Base-by-base conservation (phyloP, 176 grass and related monocot species). In the Rhipidocladum racemiflorum region DNA sequence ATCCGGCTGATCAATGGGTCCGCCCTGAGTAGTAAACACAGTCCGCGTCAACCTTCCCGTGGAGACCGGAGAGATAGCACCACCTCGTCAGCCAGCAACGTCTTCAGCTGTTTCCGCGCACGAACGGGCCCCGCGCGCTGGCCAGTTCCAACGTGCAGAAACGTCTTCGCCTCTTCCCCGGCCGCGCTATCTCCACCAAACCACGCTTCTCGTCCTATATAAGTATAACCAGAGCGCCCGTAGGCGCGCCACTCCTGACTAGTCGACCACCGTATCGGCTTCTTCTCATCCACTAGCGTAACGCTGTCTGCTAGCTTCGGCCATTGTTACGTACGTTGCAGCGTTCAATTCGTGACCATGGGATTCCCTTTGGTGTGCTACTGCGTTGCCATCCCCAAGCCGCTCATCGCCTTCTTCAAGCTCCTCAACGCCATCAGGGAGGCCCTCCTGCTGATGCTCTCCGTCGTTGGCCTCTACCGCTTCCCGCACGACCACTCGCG, bases 301-400 rank as follows among this genome's bases (percentile, higher is more conserved):
- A 9, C 3, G 21, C 54, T 10, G 21, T 56, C 23, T 60, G 9
- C 23, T 13, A 60, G 56, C 23, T 60, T 60, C 56, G 56, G 49
- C 10, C 23, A 24, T 13, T 27, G 56, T n/a, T n/a, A n/a, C n/a
- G n/a, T n/a, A n/a, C n/a, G n/a, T 60, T 27, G 42, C 40, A 27
- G 67, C 36, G 14, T 28, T 34, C 4, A 5, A 14, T 9, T 36
- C 11, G 67, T 1, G 78, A 15, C 30, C 64, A 97, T 97, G 95
- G 92, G 90, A 1, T 85, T 94, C 75, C 95, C 90, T 75, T 24
- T 94, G 38, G 84, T 84, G 76, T 81, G 67, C 80, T 91, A 80
- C 88, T 91, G 86, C 77, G 0, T 88, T 0, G 59, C 70, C 1
- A 61, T 91, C 27, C 92, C 92, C 0, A 70, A 81, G 78, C 84